Percentiles rank a stretch among this genome's conserved stretches.
phyloP scores from a whole-genome alignment of 495 filamentous ascomycete genomes.

The Neurospora terricola region DNA sequence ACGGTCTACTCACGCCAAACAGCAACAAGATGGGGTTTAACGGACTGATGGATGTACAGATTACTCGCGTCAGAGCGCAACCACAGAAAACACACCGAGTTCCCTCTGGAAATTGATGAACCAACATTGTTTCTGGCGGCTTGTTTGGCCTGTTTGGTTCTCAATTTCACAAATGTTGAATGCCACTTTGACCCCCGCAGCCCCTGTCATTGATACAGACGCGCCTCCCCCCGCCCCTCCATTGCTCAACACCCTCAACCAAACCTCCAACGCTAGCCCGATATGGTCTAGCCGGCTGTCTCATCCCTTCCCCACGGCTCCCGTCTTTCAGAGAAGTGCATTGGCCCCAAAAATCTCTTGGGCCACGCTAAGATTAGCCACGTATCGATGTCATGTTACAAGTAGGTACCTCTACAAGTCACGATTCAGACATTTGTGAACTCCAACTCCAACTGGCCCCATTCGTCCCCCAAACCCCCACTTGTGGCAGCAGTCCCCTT shows the following conservation, averaged over 20 bases:
- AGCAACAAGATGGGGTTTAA: not conserved
- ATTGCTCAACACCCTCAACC: slow-evolving; percentile 19
- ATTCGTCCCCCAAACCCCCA: not conserved
- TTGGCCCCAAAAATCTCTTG: not conserved
- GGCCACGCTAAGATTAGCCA: not conserved
- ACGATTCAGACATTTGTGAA: not conserved
- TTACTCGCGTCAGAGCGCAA: not conserved
- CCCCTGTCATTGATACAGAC: slow-evolving; percentile 12
- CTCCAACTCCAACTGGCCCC: not conserved
- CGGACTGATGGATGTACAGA: not conserved
- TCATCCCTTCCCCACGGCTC: slow-evolving; percentile 13
- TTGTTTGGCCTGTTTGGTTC: not conserved
- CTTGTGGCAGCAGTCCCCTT: not conserved
- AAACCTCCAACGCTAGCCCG: slow-evolving; percentile 16
- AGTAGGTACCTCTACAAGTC: not conserved
- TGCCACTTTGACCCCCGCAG: slow-evolving; percentile 10
- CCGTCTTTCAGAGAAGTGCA: slow-evolving; percentile 1
- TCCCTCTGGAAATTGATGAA: not conserved
- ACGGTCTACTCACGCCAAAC: not conserved
- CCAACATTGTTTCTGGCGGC: not conserved
- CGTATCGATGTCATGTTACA: not conserved
- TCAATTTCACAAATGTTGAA: slow-evolving; percentile 24
- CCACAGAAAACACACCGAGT: not conserved
- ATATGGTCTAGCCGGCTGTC: slow-evolving; percentile 7
- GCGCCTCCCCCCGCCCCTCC: slow-evolving; percentile 10